Evolutionary conservation across 352 stramenopile genomes (phyloP).

Genomic region (Globisporangium nagaii): DNA sequence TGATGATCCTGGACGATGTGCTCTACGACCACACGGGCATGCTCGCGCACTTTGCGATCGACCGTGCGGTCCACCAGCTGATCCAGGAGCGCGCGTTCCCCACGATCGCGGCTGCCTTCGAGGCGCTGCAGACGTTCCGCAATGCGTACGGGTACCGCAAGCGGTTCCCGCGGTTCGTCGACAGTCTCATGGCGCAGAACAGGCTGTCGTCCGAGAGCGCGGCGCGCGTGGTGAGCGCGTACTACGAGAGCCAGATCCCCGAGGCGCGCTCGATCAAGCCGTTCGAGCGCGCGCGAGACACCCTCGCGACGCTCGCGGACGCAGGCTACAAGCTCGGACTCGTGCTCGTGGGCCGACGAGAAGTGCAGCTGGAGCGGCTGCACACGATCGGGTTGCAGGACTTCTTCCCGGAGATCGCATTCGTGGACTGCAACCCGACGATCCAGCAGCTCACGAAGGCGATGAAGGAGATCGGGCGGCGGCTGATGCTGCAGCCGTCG

Average conservation of each 20-base stretch:
- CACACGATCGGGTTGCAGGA: conserved; percentile 57
- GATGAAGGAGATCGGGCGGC: conserved; percentile 65
- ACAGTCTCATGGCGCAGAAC: conserved; percentile 55
- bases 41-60: conserved; percentile 74
- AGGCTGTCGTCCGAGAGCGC: conserved; percentile 38
- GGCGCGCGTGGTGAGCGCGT: conserved; percentile 58
- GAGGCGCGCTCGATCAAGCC: conserved; percentile 63
- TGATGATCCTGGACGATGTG: conserved; percentile 85
- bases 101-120: conserved; percentile 55
- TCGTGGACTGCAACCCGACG: conserved; percentile 63
- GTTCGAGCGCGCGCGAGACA: conserved; percentile 46
- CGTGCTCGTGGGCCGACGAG: conserved; percentile 67
- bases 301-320: conserved; percentile 46
- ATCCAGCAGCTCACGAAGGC: conserved; percentile 53
- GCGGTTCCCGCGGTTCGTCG: conserved; percentile 79
- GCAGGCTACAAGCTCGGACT: conserved; percentile 58
- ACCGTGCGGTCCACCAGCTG: conserved; percentile 69
- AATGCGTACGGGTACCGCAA: conserved; percentile 80
- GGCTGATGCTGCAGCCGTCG: conserved; percentile 61
- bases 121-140: conserved; percentile 74
- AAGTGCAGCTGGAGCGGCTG: conserved; percentile 71
- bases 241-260: conserved; percentile 75
- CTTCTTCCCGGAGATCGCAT: conserved; percentile 58
- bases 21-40: conserved; percentile 81
- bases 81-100: conserved; percentile 63